These are phyloP conservation scores for Rutidosis leptorrhynchoides DNA, from an alignment of 129 eudicot genomes.

Conservation along the genomic window DNA sequence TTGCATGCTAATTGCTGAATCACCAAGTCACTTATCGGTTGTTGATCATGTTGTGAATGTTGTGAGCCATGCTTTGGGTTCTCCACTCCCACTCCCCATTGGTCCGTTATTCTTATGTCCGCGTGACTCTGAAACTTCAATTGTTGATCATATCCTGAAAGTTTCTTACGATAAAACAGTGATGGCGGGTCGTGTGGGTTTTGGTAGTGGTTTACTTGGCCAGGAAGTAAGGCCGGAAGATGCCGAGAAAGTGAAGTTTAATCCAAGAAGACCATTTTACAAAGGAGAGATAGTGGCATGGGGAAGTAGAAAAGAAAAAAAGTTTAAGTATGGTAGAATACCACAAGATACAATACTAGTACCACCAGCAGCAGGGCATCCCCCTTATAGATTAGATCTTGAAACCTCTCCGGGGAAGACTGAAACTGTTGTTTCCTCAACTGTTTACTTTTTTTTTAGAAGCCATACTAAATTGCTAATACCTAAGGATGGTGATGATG, in stretches of 20 bases:
- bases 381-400: background rate
- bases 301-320: background rate
- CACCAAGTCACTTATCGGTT: constrained; percentile 5
- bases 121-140: background rate
- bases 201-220: constrained; percentile 4
- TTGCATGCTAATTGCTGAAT: constrained; percentile 6
- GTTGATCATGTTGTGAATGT: background rate
- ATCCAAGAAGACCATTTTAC: background rate
- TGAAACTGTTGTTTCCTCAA: background rate
- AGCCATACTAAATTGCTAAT: background rate
- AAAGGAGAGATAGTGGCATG: constrained; percentile 19
- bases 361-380: background rate
- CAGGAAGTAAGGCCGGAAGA: background rate
- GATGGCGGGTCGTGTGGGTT: background rate
- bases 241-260: background rate
- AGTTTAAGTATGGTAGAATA: constrained; percentile 9
- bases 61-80: background rate
- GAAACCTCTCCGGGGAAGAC: constrained; percentile 12
- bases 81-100: background rate
- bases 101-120: background rate
- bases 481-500: background rate
- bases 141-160: background rate
- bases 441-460: background rate
- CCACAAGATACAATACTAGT: background rate
- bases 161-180: background rate